Percentiles rank a stretch among this genome's conserved stretches.
These are phyloP conservation scores for Thuja plicata DNA, from an alignment of 83 land plant genomes.

Conservation along the genomic window DNA sequence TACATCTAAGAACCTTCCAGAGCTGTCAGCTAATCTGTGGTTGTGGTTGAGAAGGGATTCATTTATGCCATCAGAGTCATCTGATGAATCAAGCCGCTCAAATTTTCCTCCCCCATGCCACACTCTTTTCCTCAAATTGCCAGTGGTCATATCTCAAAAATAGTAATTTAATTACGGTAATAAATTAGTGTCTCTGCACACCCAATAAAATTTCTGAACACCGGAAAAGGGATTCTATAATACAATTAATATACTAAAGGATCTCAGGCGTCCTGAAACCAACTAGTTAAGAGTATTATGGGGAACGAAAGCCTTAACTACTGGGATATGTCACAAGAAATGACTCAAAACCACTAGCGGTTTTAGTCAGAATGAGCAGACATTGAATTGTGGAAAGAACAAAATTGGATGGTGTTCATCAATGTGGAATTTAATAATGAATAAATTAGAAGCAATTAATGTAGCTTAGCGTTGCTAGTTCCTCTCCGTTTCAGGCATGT, in stretches of 20 bases:
- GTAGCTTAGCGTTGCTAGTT: background rate
- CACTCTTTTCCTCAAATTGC: background rate
- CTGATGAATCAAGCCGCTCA: background rate
- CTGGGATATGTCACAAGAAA: background rate
- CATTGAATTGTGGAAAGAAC: background rate
- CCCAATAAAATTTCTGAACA: background rate
- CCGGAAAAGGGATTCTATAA: background rate
- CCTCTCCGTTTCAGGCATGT: background rate
- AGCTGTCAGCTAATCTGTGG: background rate
- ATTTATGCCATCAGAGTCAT: slow-evolving; percentile 3
- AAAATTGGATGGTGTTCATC: background rate
- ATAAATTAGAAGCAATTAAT: background rate
- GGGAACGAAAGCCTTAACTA: background rate
- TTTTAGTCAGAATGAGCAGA: background rate
- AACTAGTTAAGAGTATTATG: background rate
- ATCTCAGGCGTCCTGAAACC: background rate
- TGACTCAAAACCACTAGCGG: background rate
- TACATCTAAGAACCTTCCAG: background rate
- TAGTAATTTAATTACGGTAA: background rate
- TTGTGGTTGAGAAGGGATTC: slow-evolving; percentile 9
- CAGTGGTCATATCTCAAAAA: slow-evolving; percentile 5
- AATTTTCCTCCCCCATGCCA: slow-evolving; percentile 11
- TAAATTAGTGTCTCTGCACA: background rate
- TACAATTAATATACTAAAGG: background rate
- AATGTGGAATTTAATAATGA: background rate